Conservation (phyloP, 2,329 filamentous ascomycete genomes). For the Diplodia scrobiculata region DNA sequence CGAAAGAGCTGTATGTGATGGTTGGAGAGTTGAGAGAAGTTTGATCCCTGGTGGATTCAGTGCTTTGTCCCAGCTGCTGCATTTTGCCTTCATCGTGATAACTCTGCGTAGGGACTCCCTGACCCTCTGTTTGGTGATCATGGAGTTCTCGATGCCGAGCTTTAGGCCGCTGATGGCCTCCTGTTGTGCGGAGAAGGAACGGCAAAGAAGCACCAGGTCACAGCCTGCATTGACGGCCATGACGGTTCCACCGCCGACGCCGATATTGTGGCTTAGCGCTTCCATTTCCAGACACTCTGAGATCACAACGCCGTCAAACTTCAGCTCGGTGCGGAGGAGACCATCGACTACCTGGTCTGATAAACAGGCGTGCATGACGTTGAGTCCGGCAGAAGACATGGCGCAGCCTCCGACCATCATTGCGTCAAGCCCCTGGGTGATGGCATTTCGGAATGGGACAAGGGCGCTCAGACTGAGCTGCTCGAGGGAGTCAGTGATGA, state of each 20-base stretch:
- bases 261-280: conserved; percentile 89
- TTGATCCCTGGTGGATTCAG: conserved; percentile 81
- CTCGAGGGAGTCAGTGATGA: conserved; percentile 92
- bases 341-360: conserved; percentile 93
- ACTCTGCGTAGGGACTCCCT: conserved; percentile 78
- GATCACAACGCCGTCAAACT: conserved; percentile 88
- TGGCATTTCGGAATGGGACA: conserved; percentile 88
- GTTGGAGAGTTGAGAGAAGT: conserved; percentile 77
- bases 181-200: conserved; percentile 83
- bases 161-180: conserved; percentile 90
- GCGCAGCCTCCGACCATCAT: conserved; percentile 97
- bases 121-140: conserved; percentile 78
- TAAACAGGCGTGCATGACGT: conserved; percentile 91
- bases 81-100: conserved; percentile 76
- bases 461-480: conserved; percentile 89
- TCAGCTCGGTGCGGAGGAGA: conserved; percentile 80
- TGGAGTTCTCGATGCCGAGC: conserved; percentile 84
- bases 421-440: conserved; percentile 80
- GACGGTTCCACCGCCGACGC: conserved; percentile 93
- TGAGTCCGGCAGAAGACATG: conserved; percentile 87
- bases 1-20: conserved; percentile 77
- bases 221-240: conserved; percentile 98
- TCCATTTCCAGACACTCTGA: conserved; percentile 98
- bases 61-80: conserved; percentile 87
- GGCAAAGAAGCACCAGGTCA: conserved; percentile 84